Base-by-base conservation (phyloP, 2,329 filamentous ascomycete species). In the Aspergillus ochraceoroseus region DNA sequence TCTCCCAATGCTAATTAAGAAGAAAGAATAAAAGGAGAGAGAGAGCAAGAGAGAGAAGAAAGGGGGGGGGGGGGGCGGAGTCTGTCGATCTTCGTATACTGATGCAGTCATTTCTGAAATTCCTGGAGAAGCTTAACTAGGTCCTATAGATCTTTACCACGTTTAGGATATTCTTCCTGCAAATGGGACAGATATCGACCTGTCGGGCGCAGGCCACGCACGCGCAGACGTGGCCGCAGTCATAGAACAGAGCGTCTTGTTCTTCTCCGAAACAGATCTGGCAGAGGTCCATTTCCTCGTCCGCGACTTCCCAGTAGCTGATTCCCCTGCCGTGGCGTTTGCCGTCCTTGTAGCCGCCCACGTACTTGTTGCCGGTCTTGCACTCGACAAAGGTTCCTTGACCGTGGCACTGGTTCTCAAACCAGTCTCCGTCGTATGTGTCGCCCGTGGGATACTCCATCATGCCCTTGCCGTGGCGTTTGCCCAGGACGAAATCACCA, bases 141-240 rank as follows among this genome's bases (percentile, higher is more conserved):
- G 66, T 69, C 45, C 61, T 59, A 53, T 69, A 81, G 43, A 82
- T 70, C 65, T 76, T 79, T 49, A 82, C 70, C 20, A 78, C 72
- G 36, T 65, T 73, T 46, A 74, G 57, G 13, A 82, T 73, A 38
- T 68, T 67, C 63, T 73, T 74, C 41, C 79, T 67, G 57, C 79
- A 82, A 15, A 82, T 75, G 1, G 79, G 79, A 49, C 79, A 82
- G 34, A 65, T 66, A 40, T 79, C 75, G 19, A 82, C 71, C 54
- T 75, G 70, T 35, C 68, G 68, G 8, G 79, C 78, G 53, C 79
- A 82, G n/a, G 63, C 64, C 42, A 76, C 62, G 48, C 79, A 82
- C 3, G 77, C 74, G 31, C 78, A 73, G 12, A 82, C 75, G 53
- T 82, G 79, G 0, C 79, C 79, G 48, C 79, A 82, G 47, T 78